Percentiles rank a stretch among this genome's conserved stretches.
Conservation (phyloP, 2,329 filamentous ascomycete genomes). For the Trichoderma simmonsii region DNA sequence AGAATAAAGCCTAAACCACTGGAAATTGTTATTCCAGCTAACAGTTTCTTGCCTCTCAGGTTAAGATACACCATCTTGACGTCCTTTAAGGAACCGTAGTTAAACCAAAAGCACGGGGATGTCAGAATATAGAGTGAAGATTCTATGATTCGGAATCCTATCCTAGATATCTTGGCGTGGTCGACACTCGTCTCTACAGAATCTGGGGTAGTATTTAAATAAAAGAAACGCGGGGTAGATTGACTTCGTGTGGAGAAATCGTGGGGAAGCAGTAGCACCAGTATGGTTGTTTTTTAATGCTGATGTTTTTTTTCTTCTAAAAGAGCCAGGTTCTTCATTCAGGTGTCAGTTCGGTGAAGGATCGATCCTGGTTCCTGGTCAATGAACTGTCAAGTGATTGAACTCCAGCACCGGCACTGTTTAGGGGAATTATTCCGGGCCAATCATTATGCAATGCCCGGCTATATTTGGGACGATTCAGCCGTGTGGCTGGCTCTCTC, state of each 20-base stretch:
- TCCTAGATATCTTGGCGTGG: neutral
- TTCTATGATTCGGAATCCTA: neutral
- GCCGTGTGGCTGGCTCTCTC: neutral
- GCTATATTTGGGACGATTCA: neutral
- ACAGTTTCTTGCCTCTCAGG: neutral
- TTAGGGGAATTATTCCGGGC: neutral
- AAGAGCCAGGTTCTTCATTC: neutral
- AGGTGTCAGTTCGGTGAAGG: neutral
- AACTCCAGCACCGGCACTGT: neutral
- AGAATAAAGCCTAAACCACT: constrained; percentile 9
- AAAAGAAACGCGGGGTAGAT: constrained; percentile 6
- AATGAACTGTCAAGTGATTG: neutral
- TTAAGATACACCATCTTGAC: neutral
- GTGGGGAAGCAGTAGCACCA: neutral
- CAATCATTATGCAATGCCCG: neutral
- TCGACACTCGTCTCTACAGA: neutral
- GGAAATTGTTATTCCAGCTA: constrained; percentile 9
- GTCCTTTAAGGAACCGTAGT: neutral
- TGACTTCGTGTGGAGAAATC: neutral
- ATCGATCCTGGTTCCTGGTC: neutral
- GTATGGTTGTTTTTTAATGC: neutral
- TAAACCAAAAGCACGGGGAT: neutral
- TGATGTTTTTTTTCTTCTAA: neutral
- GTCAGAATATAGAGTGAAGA: neutral
- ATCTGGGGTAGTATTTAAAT: constrained; percentile 11